These are phyloP conservation scores for Dactylellina drechsleri DNA, from an alignment of 2,329 filamentous ascomycete genomes.

Conservation along the genomic window DNA sequence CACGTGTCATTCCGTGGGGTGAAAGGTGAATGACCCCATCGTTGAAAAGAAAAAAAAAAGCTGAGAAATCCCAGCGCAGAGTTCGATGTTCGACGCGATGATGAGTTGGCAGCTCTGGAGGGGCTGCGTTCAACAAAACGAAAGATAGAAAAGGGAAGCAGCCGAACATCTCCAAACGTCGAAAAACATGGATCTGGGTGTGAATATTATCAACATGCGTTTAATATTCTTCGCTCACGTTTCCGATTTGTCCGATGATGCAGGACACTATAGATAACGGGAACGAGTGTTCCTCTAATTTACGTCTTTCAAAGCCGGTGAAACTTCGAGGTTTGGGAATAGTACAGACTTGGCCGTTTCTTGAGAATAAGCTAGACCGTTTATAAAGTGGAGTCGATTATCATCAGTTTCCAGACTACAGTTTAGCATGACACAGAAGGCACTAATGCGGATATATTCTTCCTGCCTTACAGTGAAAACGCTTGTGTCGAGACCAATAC, in stretches of 20 bases:
- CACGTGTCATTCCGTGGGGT: conserved; percentile 55
- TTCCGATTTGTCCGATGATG: conserved; percentile 21
- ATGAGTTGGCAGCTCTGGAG: conserved; percentile 54
- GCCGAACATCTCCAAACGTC: conserved; percentile 15
- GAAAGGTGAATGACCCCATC: conserved; percentile 17
- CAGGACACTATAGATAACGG: background rate
- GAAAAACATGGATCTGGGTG: conserved; percentile 16
- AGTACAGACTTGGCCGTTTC: no score
- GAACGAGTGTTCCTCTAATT: no score
- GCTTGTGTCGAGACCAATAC: no score
- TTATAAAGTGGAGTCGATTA: no score
- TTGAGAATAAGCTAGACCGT: no score
- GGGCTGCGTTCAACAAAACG: conserved; percentile 31
- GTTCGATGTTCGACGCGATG: conserved; percentile 21
- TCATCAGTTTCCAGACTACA: no score
- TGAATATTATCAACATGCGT: conserved; percentile 16
- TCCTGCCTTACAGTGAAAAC: no score
- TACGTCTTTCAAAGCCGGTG: background rate
- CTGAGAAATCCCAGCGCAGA: conserved; percentile 8
- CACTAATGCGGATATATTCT: no score
- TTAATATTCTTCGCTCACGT: background rate
- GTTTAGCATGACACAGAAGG: no score
- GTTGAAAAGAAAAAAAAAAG: conserved; percentile 26
- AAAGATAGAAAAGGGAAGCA: conserved; percentile 29
- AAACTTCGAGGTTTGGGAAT: no score